Conservation (phyloP, 1,284 basidiomycete species). For the Wallemia hederae region DNA sequence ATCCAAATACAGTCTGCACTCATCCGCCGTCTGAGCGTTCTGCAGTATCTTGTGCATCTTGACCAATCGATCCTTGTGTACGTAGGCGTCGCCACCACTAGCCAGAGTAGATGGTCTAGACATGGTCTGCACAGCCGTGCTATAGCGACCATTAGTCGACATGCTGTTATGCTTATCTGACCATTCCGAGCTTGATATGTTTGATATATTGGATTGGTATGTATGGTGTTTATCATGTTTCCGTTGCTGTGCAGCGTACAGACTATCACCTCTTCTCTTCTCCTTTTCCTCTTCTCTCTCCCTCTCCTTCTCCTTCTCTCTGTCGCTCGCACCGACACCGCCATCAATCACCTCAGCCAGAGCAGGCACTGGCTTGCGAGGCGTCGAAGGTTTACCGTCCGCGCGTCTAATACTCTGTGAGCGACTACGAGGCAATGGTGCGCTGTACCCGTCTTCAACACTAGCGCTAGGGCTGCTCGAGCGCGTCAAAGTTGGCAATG, state of each 20-base stretch:
- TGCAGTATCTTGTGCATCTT: not conserved
- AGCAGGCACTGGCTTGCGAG: not conserved
- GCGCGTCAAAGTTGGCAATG: not conserved
- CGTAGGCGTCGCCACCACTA: not conserved
- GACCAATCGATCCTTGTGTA: not conserved
- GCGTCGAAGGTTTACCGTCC: not conserved
- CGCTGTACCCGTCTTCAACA: not conserved
- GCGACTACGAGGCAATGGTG: not conserved
- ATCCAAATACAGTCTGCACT: not conserved
- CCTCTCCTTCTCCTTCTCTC: too few species aligned
- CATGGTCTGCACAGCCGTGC: not conserved
- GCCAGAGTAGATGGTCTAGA: not conserved
- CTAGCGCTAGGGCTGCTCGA: not conserved
- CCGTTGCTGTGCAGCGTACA: too few species aligned
- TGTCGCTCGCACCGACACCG: too few species aligned
- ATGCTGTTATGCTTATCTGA: not conserved
- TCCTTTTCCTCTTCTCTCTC: too few species aligned
- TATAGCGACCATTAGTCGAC: not conserved
- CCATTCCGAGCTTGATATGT: not conserved
- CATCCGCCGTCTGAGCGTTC: not conserved
- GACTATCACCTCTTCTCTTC: too few species aligned
- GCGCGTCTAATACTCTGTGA: not conserved
- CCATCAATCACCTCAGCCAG: not conserved
- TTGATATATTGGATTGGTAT: too few species aligned
- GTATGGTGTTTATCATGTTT: too few species aligned